Evolutionary conservation across 2,329 filamentous ascomycete genomes (phyloP), one percentile per base, ranked within the genome.

Genomic region (Mariannaea sp.): DNA sequence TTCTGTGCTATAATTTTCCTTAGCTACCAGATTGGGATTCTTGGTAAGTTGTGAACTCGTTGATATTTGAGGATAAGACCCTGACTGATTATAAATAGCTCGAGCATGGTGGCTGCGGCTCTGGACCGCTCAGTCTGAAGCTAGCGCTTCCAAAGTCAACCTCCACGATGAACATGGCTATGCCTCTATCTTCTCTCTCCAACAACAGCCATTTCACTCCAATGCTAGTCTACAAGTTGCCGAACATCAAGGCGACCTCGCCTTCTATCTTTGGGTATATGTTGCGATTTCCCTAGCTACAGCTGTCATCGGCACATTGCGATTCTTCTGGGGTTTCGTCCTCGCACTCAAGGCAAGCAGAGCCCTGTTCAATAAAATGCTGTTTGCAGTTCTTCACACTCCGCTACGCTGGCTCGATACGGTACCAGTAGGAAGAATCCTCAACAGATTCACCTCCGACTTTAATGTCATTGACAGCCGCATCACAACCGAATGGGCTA

Each of bases 361-460:
- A 32, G 73, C 74, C 38, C 76, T 92, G 3, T 93, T 92, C 58
- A 78, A 83, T 17, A 80, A 80, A 45, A 80, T 92, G 57, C 83
- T 86, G 36, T 84, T 82, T 59, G 78, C 83, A 1, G 79, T 93
- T 9, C 76, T 93, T 3, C 82, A 87, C 14, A 85, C 89, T 5
- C 89, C 88, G 1, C 76, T 92, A n/a, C 78, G 88, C 56, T 92
- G 88, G 87, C 78, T 93, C 30, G 89, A 93, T 66, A 92, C 89
- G 0, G 86, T 91, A 0, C 90, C 90, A 0, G 77, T 91, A 1
- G 89, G 89, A 2, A 82, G 89, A 39, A 83, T 92, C 30, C 75
- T 92, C 16, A 93, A 93, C 71, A 81, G 89, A 2, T 90, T 92
- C 68, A 90, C 88, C 0, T 78, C 86, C 3, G 89, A 93, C 70